phyloP scores from a whole-genome alignment of 1,284 basidiomycete genomes.

The Entoloma clypeatum region DNA sequence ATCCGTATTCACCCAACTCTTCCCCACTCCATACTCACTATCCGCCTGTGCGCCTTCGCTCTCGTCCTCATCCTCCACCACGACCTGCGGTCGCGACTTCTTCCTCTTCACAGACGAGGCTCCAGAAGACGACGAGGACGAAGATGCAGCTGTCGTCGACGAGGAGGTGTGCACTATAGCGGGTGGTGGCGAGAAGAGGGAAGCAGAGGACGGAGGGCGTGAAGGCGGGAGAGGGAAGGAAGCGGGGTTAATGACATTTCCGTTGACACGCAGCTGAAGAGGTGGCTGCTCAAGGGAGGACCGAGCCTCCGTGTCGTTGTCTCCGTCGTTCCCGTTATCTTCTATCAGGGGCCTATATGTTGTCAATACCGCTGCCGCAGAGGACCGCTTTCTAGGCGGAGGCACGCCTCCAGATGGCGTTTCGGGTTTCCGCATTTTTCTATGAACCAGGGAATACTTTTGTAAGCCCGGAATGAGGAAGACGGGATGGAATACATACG shows the following conservation, averaged over 20 bases:
- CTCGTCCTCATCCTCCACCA: conserved; percentile 48
- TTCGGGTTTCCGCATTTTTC: conserved; percentile 90
- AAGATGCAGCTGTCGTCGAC: conserved; percentile 21
- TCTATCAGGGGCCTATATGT: conserved; percentile 25
- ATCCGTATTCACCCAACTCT: conserved; percentile 20
- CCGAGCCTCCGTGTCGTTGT: conserved; percentile 30
- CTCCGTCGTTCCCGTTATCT: conserved; percentile 25
- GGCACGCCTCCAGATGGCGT: conserved; percentile 35
- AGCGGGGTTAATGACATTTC: conserved; percentile 27
- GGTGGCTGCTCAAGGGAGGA: conserved; percentile 28
- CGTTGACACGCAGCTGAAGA: conserved; percentile 23
- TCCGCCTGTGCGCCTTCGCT: conserved; percentile 66
- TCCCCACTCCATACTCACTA: conserved; percentile 47
- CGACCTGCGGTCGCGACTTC: conserved; percentile 45
- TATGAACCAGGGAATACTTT: conserved; percentile 27
- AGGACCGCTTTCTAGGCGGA: conserved; percentile 37
- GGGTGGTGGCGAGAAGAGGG: conserved; percentile 30
- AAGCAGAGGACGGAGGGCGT: conserved; percentile 28
- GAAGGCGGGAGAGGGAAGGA: conserved; percentile 33
- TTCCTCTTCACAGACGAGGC: conserved; percentile 41
- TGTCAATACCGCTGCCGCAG: conserved; percentile 33
- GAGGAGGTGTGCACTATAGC: conserved; percentile 21
- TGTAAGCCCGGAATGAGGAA: conserved; percentile 12
- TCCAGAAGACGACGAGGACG: conserved; percentile 22
- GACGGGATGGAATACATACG: conserved; percentile 51